Evolutionary conservation across 2,329 filamentous ascomycete genomes (phyloP), one percentile per base, ranked within the genome.

Genomic region (Ceratocystis papillata): DNA sequence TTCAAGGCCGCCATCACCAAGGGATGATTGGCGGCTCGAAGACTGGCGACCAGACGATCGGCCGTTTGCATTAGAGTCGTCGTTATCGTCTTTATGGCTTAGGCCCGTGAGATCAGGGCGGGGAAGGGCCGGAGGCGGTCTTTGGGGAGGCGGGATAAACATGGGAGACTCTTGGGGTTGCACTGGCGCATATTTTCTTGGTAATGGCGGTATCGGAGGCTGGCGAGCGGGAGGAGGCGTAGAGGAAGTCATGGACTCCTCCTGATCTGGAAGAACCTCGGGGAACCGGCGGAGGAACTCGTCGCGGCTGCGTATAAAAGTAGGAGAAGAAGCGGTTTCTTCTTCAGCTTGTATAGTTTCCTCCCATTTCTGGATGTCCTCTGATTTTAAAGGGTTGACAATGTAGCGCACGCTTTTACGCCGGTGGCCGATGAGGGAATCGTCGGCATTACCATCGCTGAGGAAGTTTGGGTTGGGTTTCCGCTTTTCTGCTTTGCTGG

Each of bases 231-330:
- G 55, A 33, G 70, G 69, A 3, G 66, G 68, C 15, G 70, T 67
- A 0, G 76, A 74, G 37, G 81, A 78, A 1, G 76, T 76, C 83
- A 86, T 87, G 2, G 83, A 86, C 72, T 86, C 81, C 48, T 65
- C 55, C 57, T 81, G 79, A 60, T 80, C 79, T 48, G 83, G 76
- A 4, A 85, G 80, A 20, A 89, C 80, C 6, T 91, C 86, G 0
- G 92, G 91, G 72, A 87, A 96, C 22, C 89, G 83, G 6, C 89
- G 85, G 62, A 95, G 76, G 71, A 96, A 96, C 44, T 96, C 92
- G 69, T 94, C 89, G 12, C 87, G 89, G 4, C 85, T 86, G 67
- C 86, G 86, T 55, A 87, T 81, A 71, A 87, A 87, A 72, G 70
- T 74, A 62, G 75, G 76, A 5, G 79, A 77, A 50, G 81, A 79